A percentile compares a stretch with the other conserved stretches of the same genome.
Evolutionary conservation across 2,329 filamentous ascomycete genomes (phyloP).

Genomic region (Thermothelomyces thermophilus): DNA sequence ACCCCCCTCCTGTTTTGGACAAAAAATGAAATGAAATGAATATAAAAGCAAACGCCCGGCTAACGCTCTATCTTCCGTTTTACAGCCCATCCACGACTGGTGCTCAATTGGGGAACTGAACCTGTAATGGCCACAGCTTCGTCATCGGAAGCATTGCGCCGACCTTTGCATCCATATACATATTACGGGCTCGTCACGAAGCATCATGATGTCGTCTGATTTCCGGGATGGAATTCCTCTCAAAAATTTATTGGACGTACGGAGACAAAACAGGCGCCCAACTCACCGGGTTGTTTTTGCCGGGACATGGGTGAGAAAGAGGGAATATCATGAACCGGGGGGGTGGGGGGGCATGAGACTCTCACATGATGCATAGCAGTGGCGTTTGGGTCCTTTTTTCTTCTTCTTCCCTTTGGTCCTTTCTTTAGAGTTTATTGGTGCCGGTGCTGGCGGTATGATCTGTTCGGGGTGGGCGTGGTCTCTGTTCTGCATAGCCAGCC

Average conservation of each 20-base stretch:
- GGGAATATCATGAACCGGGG: background rate
- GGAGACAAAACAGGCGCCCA: no score
- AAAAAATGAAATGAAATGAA: no score
- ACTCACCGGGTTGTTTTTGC: no score
- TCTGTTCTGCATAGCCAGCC: background rate
- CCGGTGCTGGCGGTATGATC: background rate
- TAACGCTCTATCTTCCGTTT: background rate
- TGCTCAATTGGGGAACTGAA: slow-evolving; percentile 42
- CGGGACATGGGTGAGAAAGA: background rate
- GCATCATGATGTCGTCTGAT: no score
- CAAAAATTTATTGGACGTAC: no score
- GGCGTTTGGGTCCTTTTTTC: slow-evolving; percentile 13
- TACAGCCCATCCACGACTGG: slow-evolving; percentile 59
- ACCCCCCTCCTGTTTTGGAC: no score
- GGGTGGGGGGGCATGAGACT: slow-evolving; percentile 4
- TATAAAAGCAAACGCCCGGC: background rate
- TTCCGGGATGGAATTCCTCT: no score
- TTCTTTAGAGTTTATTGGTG: background rate
- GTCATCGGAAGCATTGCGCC: background rate
- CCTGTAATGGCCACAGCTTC: background rate
- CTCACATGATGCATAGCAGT: slow-evolving; percentile 16
- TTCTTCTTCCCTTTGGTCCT: slow-evolving; percentile 6
- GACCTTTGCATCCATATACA: no score
- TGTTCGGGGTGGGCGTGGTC: background rate
- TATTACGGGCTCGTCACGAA: no score